Percentiles rank a stretch among this genome's conserved stretches.
These are phyloP conservation scores for Suillus decipiens DNA, from an alignment of 768 basidiomycete species.

Conservation along the genomic window DNA sequence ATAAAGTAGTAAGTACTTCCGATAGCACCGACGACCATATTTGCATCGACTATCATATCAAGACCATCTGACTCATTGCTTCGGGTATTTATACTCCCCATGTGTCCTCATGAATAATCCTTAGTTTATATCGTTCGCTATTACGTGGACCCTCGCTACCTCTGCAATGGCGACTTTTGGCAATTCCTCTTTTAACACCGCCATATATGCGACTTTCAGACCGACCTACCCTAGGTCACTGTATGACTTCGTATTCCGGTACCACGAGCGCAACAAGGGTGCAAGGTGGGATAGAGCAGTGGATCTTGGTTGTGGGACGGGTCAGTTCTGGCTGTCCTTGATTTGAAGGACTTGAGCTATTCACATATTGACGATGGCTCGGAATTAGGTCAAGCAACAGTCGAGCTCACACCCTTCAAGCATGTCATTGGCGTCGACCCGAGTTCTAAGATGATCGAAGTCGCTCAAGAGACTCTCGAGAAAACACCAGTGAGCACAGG, in stretches of 20 bases:
- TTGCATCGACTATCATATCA: too few species aligned
- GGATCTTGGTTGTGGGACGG: too few species aligned
- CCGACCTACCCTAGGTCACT: too few species aligned
- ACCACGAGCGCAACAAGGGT: too few species aligned
- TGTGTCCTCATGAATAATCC: background rate
- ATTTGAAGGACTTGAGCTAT: too few species aligned
- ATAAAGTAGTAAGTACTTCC: background rate
- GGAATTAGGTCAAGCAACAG: slow-evolving; percentile 66
- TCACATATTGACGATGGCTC: too few species aligned
- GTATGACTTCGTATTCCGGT: too few species aligned
- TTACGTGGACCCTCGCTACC: background rate
- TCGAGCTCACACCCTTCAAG: slow-evolving; percentile 54
- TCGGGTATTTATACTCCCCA: background rate
- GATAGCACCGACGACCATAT: background rate
- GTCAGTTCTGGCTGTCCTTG: too few species aligned
- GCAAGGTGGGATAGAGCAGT: too few species aligned
- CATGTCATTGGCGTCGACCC: slow-evolving; percentile 73
- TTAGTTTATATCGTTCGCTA: background rate
- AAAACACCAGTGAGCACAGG: slow-evolving; percentile 22
- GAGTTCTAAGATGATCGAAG: slow-evolving; percentile 65
- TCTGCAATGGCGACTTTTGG: slow-evolving; percentile 72
- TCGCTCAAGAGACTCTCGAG: slow-evolving; percentile 38
- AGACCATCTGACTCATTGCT: slow-evolving; percentile 1
- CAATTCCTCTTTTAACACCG: slow-evolving; percentile 41
- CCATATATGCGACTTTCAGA: too few species aligned